Base-by-base conservation (phyloP, 1,284 basidiomycete genomes). In the Ustilago loliicola region DNA sequence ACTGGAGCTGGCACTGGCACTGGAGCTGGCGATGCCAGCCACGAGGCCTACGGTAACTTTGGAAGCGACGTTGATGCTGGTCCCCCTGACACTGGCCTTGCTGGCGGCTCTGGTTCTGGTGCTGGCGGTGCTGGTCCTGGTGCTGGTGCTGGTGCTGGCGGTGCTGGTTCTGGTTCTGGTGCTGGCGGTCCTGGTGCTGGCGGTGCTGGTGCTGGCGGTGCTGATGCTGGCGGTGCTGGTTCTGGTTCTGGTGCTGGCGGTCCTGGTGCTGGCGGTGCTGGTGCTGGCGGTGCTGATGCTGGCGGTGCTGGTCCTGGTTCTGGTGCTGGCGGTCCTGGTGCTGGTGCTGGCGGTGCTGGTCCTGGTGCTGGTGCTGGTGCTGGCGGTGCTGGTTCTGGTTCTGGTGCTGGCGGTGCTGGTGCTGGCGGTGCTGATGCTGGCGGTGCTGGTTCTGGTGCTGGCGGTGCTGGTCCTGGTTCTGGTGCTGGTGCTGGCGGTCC, bases 1-100 rank as follows among this genome's bases (percentile, higher is more conserved):
- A 15, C 59, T 34, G 54, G 55, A 23, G 30, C 27, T 51, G 68
- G 57, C 13, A 5, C 56, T 51, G 67, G 52, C n/a, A 21, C 63
- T 45, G 57, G 48, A 21, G 23, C n/a, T 36, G 53, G 36, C 19
- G 2, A n/a, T 34, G 63, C 23, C 17, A 38, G 25, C 19, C 52
- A 61, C 38, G 17, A 34, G 25, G 61, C 64, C 10, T 38, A 61
- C 5, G 38, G 27, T n/a, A 57, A 57, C 17, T 3, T 23, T 30
- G 19, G 38, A 25, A 23, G 48, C 53, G n/a, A 27, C 17, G 29
- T n/a, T 17, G 45, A 29, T 25, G 17, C 13, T 11, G 53, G 57
- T 25, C 25, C 63, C 29, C 2, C 55, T 42, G 69, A 71, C 17
- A 23, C 27, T 19, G 66, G 74, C 15, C 15, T 69, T 58, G 66